These are phyloP conservation scores for Backusella sp. DNA, from an alignment of 192 early-diverging fungal species.

Conservation along the genomic window DNA sequence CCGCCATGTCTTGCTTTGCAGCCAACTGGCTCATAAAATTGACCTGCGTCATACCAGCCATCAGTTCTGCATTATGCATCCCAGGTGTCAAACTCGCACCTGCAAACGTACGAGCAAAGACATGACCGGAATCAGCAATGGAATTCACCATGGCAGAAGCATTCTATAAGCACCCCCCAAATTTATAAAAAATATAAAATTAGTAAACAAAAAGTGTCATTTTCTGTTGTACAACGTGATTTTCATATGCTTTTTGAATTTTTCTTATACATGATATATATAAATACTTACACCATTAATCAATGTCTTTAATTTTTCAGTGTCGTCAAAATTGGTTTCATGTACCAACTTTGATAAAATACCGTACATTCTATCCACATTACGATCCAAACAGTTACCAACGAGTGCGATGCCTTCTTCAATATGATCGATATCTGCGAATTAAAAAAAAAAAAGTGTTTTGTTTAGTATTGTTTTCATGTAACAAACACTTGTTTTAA, in stretches of 20 bases:
- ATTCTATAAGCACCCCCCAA: conserved; percentile 39
- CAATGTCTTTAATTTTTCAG: conserved; percentile 73
- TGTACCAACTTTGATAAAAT: conserved; percentile 70
- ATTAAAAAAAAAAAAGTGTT: too few relatives aligned
- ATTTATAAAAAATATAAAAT: background rate
- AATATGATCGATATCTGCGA: conserved; percentile 17
- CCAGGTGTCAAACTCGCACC: conserved; percentile 59
- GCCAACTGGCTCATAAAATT: conserved; percentile 78
- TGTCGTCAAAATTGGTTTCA: conserved; percentile 70
- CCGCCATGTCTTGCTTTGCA: conserved; percentile 58
- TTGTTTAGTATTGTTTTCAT: too few relatives aligned
- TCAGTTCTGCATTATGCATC: conserved; percentile 44
- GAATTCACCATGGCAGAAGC: conserved; percentile 75
- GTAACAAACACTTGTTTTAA: background rate
- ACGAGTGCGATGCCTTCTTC: conserved; percentile 65
- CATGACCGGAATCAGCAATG: conserved; percentile 80
- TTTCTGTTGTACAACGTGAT: conserved; percentile 8
- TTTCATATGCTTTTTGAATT: conserved; percentile 2
- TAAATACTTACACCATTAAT: conserved; percentile 53
- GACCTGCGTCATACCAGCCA: conserved; percentile 71
- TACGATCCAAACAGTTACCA: conserved; percentile 70
- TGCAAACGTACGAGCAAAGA: conserved; percentile 75
- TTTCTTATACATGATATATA: background rate
- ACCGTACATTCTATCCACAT: conserved; percentile 71
- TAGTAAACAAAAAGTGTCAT: conserved; percentile 4